Percentiles rank a stretch among this genome's conserved stretches.
Conservation (phyloP, 2,329 filamentous ascomycete genomes). For the Colletotrichum echinochloae region DNA sequence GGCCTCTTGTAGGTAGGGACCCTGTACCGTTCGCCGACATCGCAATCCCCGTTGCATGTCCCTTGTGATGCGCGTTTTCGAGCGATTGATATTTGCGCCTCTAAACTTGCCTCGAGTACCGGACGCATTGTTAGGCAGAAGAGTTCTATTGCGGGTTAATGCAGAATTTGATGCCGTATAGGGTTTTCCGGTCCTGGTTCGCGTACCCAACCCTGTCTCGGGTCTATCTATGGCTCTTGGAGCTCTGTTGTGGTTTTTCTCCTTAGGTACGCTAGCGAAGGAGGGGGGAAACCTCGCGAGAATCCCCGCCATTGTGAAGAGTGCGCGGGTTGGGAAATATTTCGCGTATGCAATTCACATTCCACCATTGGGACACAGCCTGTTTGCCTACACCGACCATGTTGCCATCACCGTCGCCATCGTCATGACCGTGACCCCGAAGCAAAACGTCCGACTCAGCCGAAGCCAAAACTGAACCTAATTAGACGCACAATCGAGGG, state of each 20-base stretch:
- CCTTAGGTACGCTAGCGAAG: not conserved
- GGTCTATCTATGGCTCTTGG: not conserved
- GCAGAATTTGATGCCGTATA: not conserved
- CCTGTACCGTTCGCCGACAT: conserved; percentile 29
- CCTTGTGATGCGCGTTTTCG: not conserved
- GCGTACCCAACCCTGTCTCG: too few species aligned
- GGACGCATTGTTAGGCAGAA: not conserved
- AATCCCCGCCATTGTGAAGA: not conserved
- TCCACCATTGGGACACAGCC: not conserved
- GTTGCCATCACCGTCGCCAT: not conserved
- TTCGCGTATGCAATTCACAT: not conserved
- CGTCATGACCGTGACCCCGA: not conserved
- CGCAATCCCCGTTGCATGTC: conserved; percentile 11
- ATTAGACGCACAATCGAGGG: not conserved
- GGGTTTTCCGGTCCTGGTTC: not conserved
- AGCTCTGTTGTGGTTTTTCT: not conserved
- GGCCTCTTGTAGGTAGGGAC: not conserved
- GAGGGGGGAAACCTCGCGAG: not conserved
- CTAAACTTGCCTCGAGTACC: not conserved
- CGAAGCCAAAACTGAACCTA: not conserved
- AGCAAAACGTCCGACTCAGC: not conserved
- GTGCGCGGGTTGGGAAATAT: not conserved
- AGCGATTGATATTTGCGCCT: not conserved
- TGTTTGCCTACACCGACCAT: not conserved
- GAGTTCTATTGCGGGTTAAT: not conserved